Conservation (phyloP, 2,329 filamentous ascomycete genomes). For the Apiospora kogelbergensis region DNA sequence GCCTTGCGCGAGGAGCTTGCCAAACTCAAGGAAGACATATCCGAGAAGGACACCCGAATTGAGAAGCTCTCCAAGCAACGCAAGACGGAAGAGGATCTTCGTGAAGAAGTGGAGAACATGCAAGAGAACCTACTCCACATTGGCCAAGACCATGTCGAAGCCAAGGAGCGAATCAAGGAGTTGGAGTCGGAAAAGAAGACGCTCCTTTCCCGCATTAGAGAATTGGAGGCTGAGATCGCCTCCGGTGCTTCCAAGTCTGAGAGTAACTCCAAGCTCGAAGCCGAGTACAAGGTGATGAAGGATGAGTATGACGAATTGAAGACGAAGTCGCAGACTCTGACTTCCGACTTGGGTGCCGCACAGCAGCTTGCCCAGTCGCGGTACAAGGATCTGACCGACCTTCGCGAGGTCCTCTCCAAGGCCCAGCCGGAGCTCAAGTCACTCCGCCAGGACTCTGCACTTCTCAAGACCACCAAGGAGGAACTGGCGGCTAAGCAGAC, state of each 20-base stretch:
- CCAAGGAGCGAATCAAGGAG: constrained; percentile 73
- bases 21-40: constrained; percentile 52
- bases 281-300: constrained; percentile 57
- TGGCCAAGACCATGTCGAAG: constrained; percentile 80
- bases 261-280: constrained; percentile 55
- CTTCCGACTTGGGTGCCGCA: constrained; percentile 82
- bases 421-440: constrained; percentile 82
- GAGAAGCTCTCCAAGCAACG: constrained; percentile 68
- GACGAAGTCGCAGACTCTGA: constrained; percentile 65
- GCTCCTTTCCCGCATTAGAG: constrained; percentile 62
- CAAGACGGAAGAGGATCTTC: constrained; percentile 73
- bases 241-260: constrained; percentile 32
- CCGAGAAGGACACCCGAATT: constrained; percentile 71
- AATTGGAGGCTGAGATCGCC: constrained; percentile 70
- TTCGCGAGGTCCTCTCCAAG: constrained; percentile 78
- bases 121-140: constrained; percentile 77
- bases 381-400: constrained; percentile 83
- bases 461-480: constrained; percentile 72
- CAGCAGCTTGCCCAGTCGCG: constrained; percentile 83
- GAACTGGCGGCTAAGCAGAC: constrained; percentile 60
- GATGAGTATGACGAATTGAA: constrained; percentile 68
- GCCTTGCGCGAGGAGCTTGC: constrained; percentile 49
- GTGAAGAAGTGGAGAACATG: constrained; percentile 83
- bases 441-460: constrained; percentile 73
- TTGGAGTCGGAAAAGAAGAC: constrained; percentile 68